Percentiles rank a stretch among this genome's conserved stretches.
These are phyloP conservation scores for Trifolium repens DNA, from an alignment of 306 rosid species.

Conservation along the genomic window DNA sequence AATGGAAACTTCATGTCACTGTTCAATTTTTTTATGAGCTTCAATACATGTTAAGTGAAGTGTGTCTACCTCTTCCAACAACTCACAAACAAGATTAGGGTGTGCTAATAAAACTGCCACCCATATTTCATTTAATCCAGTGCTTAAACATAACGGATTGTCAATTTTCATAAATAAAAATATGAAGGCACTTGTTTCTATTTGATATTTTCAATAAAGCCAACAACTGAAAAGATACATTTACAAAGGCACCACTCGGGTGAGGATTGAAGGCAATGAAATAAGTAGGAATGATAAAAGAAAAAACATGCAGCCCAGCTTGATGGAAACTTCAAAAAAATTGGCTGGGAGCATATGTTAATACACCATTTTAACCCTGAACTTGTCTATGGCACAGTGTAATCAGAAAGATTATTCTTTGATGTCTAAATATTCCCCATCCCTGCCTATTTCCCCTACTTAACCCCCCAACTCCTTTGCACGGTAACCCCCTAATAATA, in stretches of 20 bases:
- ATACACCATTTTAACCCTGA: slow-evolving; percentile 7
- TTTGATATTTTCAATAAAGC: slow-evolving; percentile 14
- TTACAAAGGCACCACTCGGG: slow-evolving; percentile 2
- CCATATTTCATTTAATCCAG: slow-evolving; percentile 24
- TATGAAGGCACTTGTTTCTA: neutral
- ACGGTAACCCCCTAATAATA: too few species aligned
- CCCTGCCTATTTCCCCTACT: neutral
- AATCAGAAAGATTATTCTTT: neutral
- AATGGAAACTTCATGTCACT: slow-evolving; percentile 22
- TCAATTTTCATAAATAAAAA: slow-evolving; percentile 1
- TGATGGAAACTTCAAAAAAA: slow-evolving; percentile 1
- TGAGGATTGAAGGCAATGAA: neutral
- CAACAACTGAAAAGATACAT: slow-evolving; percentile 2
- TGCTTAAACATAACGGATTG: slow-evolving; percentile 2
- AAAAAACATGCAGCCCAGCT: slow-evolving; percentile 1
- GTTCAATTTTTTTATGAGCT: slow-evolving; percentile 7
- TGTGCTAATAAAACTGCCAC: neutral
- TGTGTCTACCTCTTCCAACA: slow-evolving; percentile 19
- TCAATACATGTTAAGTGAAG: neutral
- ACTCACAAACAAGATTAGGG: neutral
- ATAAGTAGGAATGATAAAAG: neutral
- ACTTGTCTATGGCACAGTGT: neutral
- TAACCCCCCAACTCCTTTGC: too few species aligned
- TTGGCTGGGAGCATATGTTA: neutral
- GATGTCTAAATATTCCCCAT: neutral